phyloP scores from a whole-genome alignment of 352 stramenopile species.

The Aphanomyces astaci region DNA sequence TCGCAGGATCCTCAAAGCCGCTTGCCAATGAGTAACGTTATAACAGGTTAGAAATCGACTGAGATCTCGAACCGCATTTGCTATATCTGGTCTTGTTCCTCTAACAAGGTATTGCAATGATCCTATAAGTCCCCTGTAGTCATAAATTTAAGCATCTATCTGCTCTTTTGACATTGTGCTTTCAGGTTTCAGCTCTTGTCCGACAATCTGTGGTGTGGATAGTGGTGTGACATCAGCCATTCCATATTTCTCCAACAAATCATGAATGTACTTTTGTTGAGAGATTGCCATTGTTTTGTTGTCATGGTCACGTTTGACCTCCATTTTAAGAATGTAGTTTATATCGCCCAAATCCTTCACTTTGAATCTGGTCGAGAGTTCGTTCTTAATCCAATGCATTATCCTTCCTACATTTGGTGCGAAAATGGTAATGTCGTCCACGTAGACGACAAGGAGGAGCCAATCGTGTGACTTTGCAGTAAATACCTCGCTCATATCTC shows the following conservation, averaged over 20 bases:
- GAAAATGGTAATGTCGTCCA: constrained; percentile 30
- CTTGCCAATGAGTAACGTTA: constrained; percentile 29
- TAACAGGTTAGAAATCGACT: constrained; percentile 31
- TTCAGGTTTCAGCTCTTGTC: constrained; percentile 19
- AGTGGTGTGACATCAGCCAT: not conserved
- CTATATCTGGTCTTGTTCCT: constrained; percentile 28
- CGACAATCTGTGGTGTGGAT: constrained; percentile 21
- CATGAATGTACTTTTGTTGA: constrained; percentile 6
- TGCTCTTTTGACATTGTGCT: constrained; percentile 23
- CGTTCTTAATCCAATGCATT: constrained; percentile 24
- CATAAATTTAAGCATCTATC: constrained; percentile 26
- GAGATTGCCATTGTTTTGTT: constrained; percentile 7
- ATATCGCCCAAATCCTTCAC: constrained; percentile 32
- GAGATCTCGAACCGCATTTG: constrained; percentile 29
- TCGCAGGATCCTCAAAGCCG: constrained; percentile 25
- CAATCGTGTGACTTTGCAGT: constrained; percentile 26
- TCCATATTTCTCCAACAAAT: constrained; percentile 12
- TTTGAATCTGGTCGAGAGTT: constrained; percentile 29
- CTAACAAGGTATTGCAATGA: constrained; percentile 30
- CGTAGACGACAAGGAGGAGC: constrained; percentile 29
- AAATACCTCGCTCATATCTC: not conserved
- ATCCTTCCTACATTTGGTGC: too few species aligned
- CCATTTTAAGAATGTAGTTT: constrained; percentile 30
- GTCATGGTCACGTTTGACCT: not conserved
- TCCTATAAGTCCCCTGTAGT: constrained; percentile 25